Conservation (phyloP, 176 grass and related monocot genomes). For the Cenchrus fungigraminus region DNA sequence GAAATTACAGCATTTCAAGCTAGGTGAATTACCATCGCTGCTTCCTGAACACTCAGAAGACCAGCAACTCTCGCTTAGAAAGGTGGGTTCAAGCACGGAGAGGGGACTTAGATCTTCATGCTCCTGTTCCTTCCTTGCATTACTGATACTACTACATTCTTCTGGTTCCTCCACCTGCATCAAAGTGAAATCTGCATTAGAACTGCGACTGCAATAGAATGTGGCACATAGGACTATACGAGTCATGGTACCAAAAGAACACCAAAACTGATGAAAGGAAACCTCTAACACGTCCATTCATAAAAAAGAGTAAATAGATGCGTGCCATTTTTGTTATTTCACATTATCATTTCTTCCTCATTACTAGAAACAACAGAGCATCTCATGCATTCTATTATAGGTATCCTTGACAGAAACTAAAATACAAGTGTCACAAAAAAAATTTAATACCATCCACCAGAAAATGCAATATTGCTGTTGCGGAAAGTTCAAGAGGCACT, state of each 20-base stretch:
- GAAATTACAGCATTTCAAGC: slow-evolving; percentile 28
- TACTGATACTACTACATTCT: slow-evolving; percentile 53
- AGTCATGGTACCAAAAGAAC: not conserved
- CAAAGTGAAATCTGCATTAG: slow-evolving; percentile 24
- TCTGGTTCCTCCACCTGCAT: slow-evolving; percentile 60
- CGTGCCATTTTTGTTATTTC: not conserved
- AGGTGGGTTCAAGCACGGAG: slow-evolving; percentile 65
- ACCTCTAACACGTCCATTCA: not conserved
- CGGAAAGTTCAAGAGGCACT: slow-evolving; percentile 8
- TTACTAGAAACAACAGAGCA: not conserved
- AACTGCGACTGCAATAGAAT: not conserved
- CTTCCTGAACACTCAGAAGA: slow-evolving; percentile 65
- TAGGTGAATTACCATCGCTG: slow-evolving; percentile 52
- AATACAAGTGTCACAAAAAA: not conserved
- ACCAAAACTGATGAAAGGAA: not conserved
- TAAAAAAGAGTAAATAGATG: not conserved
- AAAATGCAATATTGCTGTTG: not conserved
- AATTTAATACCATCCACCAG: not conserved
- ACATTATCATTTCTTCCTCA: not conserved
- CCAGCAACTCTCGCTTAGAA: slow-evolving; percentile 63
- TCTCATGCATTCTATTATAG: not conserved
- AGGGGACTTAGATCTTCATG: slow-evolving; percentile 61
- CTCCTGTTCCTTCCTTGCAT: slow-evolving; percentile 44
- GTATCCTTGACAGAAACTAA: not conserved
- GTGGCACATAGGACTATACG: not conserved